Base-by-base conservation (phyloP, 805 yeast genomes). In the Pichia heedii region DNA sequence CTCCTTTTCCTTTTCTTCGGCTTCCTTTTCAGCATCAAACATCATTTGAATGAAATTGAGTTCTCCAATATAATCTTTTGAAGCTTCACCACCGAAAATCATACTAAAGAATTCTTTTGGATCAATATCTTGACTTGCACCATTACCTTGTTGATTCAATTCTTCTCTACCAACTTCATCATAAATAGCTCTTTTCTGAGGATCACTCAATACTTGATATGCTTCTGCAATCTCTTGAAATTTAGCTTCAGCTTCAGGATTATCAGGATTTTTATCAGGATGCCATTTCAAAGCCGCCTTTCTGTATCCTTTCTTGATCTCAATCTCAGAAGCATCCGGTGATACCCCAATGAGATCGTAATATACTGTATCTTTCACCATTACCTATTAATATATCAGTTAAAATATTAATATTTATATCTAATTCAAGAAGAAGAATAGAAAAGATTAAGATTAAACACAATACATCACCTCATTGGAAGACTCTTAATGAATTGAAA, bases 71-170 rank as follows among this genome's bases (percentile, higher is more conserved):
- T 88, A 81, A 39, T 81, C 80, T 29, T 70, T 74, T 62, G 89
- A 88, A 2, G 93, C 94, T 44, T 84, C 95, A 39, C 96, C 96
- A 37, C 96, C 96, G 62, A 88, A 81, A 46, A 81, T 80, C 66
- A 72, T 72, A 4, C 81, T 70, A 58, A 81, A 81, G 53, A 79
- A 78, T 55, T 81, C 87, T 35, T 76, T 69, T 2, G 90, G 84
- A 58, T 83, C 90, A 52, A 79, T 87, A 49, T 80, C 84, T 40
- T 68, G 69, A 9, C 43, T 42, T 1, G 84, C 83, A 26, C 80
- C 75, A 15, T 83, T 81, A 19, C 62, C 63, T 8, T 47, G 49
- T 22, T 50, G 47, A n/a, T 46, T 47, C 40, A 60, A 47, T 49
- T 76, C 79, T 45, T 82, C 85, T 55, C 78, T 81, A 40, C 94